Evolutionary conservation across 176 grass and related monocot genomes (phyloP).

Genomic region (Microstegium vimineum): DNA sequence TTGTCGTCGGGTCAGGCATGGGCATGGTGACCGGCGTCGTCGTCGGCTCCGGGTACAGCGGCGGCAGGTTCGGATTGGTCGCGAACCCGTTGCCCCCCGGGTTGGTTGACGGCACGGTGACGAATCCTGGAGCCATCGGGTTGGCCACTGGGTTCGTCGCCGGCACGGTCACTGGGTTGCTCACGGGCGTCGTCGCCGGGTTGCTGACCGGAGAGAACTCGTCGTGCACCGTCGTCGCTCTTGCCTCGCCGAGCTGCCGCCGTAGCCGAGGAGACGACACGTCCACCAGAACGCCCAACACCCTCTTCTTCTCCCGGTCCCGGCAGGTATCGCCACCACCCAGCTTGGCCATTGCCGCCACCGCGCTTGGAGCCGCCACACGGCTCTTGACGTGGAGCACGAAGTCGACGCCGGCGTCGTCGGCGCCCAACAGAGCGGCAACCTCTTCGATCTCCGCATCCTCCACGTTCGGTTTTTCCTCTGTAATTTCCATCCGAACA

Average conservation of each 20-base stretch:
- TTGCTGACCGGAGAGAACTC: conserved; percentile 47
- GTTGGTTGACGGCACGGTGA: conserved; percentile 51
- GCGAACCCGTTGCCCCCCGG: conserved; percentile 29
- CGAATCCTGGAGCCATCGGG: conserved; percentile 36
- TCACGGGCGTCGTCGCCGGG: conserved; percentile 36
- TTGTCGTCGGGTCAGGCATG: conserved; percentile 41
- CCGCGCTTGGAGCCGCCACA: not conserved
- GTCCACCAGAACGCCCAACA: conserved; percentile 28
- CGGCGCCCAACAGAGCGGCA: conserved; percentile 2
- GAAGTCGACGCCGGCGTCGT: conserved; percentile 16
- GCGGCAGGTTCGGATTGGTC: conserved; percentile 38
- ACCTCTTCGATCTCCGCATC: not conserved
- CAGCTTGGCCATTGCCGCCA: conserved; percentile 30
- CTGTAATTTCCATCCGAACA: conserved; percentile 29
- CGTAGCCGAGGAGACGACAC: not conserved
- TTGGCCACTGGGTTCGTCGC: conserved; percentile 54
- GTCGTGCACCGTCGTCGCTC: conserved; percentile 47
- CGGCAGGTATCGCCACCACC: not conserved
- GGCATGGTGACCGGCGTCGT: conserved; percentile 21
- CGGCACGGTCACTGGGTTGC: conserved; percentile 54
- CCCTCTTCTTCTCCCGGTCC: conserved; percentile 28
- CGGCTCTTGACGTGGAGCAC: conserved; percentile 33
- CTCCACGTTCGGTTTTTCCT: not conserved
- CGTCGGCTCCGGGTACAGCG: conserved; percentile 46
- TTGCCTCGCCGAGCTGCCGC: conserved; percentile 8